These are phyloP conservation scores for Eucalyptus brandiana DNA, from an alignment of 345 rosid genomes.

Conservation along the genomic window DNA sequence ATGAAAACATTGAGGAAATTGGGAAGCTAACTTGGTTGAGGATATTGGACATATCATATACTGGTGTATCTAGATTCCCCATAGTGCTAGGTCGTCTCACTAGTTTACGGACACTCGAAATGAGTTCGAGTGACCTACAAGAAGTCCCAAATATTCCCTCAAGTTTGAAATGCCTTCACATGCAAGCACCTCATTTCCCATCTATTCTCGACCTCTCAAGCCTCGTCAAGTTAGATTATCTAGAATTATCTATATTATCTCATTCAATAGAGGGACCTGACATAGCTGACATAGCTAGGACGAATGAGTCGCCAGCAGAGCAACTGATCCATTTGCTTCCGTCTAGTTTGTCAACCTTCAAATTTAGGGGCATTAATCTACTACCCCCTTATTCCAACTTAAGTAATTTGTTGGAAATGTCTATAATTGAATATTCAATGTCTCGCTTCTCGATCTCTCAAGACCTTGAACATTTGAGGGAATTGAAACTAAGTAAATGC, in stretches of 20 bases:
- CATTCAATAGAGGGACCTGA: background rate
- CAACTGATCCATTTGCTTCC: background rate
- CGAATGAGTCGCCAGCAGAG: rapidly evolving
- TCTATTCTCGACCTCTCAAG: background rate
- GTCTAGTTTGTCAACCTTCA: background rate
- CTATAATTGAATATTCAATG: background rate
- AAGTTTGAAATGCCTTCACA: background rate
- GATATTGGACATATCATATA: background rate
- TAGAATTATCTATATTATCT: background rate
- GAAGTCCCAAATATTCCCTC: background rate
- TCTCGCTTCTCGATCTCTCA: background rate
- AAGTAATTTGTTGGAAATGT: background rate
- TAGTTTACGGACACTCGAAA: background rate
- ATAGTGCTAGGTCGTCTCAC: background rate
- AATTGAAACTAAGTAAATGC: background rate
- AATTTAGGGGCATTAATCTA: background rate
- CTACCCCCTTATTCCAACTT: background rate
- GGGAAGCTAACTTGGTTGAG: background rate
- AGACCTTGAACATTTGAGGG: background rate
- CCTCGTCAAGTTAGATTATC: background rate
- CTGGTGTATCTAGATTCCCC: background rate
- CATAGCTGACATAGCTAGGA: background rate
- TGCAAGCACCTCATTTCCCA: background rate
- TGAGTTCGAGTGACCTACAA: background rate
- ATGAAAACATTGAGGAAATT: background rate